These are phyloP conservation scores for Tetracladium marchalianum DNA, from an alignment of 495 filamentous ascomycete genomes.

Conservation along the genomic window DNA sequence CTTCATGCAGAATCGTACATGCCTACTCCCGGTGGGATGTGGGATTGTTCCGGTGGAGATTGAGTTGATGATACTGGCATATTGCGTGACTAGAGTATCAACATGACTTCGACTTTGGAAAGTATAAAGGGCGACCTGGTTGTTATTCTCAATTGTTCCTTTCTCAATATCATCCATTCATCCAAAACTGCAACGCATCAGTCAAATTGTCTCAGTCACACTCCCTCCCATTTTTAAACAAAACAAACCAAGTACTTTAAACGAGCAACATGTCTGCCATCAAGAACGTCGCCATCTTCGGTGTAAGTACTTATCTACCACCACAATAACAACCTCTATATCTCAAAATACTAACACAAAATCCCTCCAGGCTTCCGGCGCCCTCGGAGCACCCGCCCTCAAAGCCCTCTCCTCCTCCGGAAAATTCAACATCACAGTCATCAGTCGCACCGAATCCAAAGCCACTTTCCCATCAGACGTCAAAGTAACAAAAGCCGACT, in stretches of 20 bases:
- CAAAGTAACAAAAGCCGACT: conserved; percentile 38
- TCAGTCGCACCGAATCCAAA: conserved; percentile 39
- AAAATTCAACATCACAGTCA: conserved; percentile 44
- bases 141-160: neutral
- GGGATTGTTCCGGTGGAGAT: too few species aligned
- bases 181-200: neutral
- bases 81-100: neutral
- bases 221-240: neutral
- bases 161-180: neutral
- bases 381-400: conserved; percentile 46
- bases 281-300: conserved; percentile 38
- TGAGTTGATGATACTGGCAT: conserved; percentile 13
- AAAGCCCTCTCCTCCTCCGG: conserved; percentile 38
- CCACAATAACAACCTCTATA: neutral
- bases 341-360: conserved; percentile 30
- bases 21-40: too few species aligned
- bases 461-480: conserved; percentile 25
- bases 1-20: too few species aligned
- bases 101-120: too few species aligned
- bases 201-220: neutral
- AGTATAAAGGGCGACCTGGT: neutral
- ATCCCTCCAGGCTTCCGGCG: conserved; percentile 34
- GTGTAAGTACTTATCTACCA: conserved; percentile 27
- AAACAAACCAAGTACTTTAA: neutral
- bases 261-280: conserved; percentile 29